Evolutionary conservation across 164 flowering plant genomes (phyloP), one percentile per base, ranked within the genome.

Genomic region (Sextonia rubra): DNA sequence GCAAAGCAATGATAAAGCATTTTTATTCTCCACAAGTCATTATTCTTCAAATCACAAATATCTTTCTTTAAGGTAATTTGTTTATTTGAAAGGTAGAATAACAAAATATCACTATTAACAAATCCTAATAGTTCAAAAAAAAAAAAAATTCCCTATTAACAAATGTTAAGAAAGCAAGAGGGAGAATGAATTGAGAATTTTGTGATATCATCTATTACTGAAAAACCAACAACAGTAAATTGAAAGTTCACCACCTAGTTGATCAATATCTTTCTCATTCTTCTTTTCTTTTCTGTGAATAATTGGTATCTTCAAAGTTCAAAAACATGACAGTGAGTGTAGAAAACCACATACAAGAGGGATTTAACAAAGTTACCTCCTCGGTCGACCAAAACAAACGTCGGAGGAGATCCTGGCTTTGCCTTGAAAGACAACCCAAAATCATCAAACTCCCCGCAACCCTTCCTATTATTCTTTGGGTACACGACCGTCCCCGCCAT

Each of bases 401-500:
- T 83, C 24, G 99, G 99, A 64, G 93, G 78, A 65, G 90, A 86
- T 2, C 99, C 99, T 55, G 91, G 82, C 77, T 83, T 88, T 12
- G 89, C 70, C 77, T 88, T 76, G 72, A 90, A 93, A 20, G 91
- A 85, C 29, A 83, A 76, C 63, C 83, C 82, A 20, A 12, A 52
- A 6, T 84, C 91, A 64, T 75, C 77, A 70, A 89, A 94, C 8
- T 47, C 86, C 61, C 85, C 85, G 73, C 99, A 94, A 0, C 88
- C 94, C 70, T 92, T 92, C 64, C 60, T 76, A 65, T 94, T 92
- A 15, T 87, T 86, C 73, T 90, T 90, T 0, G 95, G 96, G 61
- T 85, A 92, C 8, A 85, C 76, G 22, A 91, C 93, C 24, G 85
- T 80, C 1, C 97, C 99, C 11, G 95, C 94, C 97, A 94, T 84